Evolutionary conservation across 306 rosid species (phyloP), one percentile per base, ranked within the genome.

Genomic region (Gastrolobium bilobum): DNA sequence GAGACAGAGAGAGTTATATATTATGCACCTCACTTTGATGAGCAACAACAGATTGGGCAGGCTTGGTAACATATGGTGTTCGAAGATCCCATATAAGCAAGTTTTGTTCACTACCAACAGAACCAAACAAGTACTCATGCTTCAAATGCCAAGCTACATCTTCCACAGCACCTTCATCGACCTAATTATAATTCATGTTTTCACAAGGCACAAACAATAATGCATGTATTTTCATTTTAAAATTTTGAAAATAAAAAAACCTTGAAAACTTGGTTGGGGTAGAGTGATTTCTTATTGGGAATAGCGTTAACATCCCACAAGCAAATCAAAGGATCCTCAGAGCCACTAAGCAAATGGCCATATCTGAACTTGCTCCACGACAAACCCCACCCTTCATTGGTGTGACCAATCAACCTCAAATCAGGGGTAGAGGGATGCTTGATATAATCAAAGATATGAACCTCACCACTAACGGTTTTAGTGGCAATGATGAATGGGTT

Each of bases 311-410:
- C 89, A 85, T 96, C 99, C 99, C 99, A 96, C 82, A 96, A 78
- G 82, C 99, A 96, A 82, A 96, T 96, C 79, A 93, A 98, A 50
- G 99, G 96, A 90, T 96, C 99, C 75, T 96, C 99, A 70, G 99
- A 96, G 60, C 99, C 99, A 75, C 99, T 96, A 68, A 96, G 87
- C 69, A 96, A 85, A 87, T 91, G 97, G 4, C 99, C 98, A 84
- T 88, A 79, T 83, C 91, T 96, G 81, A 96, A 96, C 82, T 83
- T 93, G 77, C 98, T 96, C 99, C 99, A 96, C 0, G 98, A 93
- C 57, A 96, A 84, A 44, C 99, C 99, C 86, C 93, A 96, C 1
- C 98, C 99, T 87, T 96, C 99, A n/a, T 94, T 93, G 77, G 76
- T 93, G 82, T 96, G 99, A 34, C 99, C 99, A 71, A 94, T 85